These are phyloP conservation scores for Cucurbitaria berberidis DNA, from an alignment of 2,329 filamentous ascomycete genomes.

Conservation along the genomic window DNA sequence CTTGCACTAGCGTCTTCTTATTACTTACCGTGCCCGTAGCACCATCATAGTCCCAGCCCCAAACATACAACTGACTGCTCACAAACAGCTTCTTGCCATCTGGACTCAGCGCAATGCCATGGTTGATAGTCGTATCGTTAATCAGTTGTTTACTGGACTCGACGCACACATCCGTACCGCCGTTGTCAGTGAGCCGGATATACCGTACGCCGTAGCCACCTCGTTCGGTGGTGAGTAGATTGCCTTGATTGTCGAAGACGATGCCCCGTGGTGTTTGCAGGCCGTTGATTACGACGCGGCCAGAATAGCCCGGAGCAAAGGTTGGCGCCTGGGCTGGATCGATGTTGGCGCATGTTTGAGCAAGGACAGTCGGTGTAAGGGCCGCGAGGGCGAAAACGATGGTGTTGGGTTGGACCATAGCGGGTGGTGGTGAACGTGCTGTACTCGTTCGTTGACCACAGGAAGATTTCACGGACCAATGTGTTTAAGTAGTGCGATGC, in stretches of 20 bases:
- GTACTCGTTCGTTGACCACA: background rate
- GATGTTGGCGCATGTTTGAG: constrained; percentile 25
- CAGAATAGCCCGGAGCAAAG: constrained; percentile 26
- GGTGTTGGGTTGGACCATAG: constrained; percentile 2
- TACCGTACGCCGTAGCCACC: constrained; percentile 24
- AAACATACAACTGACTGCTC: constrained; percentile 24
- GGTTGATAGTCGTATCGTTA: constrained; percentile 20
- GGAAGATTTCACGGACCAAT: background rate
- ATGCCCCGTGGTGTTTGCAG: constrained; percentile 24
- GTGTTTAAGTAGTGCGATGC: background rate
- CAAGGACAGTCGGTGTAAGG: constrained; percentile 4
- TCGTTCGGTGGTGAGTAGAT: constrained; percentile 24
- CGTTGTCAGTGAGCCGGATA: constrained; percentile 28
- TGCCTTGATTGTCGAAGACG: constrained; percentile 24
- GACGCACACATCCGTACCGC: constrained; percentile 29
- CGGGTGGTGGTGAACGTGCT: background rate
- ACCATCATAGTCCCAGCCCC: constrained; percentile 28
- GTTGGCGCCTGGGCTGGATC: constrained; percentile 22
- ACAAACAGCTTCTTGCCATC: constrained; percentile 35
- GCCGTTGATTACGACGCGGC: constrained; percentile 29
- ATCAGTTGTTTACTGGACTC: constrained; percentile 26
- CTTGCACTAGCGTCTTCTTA: constrained; percentile 28
- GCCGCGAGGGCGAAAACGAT: constrained; percentile 4
- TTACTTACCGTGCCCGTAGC: constrained; percentile 27
- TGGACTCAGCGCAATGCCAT: constrained; percentile 29